phyloP scores from a whole-genome alignment of 2,329 filamentous ascomycete genomes.

The Neoscytalidium dimidiatum region DNA sequence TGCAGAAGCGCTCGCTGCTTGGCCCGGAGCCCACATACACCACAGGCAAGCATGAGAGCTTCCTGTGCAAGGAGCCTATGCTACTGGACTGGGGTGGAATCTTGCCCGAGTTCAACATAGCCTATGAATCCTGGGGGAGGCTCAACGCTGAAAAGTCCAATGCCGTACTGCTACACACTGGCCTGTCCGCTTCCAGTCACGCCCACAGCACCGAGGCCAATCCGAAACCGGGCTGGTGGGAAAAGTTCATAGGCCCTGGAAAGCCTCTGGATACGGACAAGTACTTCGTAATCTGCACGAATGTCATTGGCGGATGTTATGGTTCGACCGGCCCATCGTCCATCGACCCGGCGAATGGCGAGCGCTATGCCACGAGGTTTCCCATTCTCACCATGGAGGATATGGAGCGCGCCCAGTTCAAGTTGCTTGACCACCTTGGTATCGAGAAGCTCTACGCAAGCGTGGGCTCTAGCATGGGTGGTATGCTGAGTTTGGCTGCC shows the following conservation, averaged over 20 bases:
- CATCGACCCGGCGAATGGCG: conserved; percentile 82
- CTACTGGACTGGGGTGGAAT: conserved; percentile 93
- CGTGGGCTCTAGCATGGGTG: conserved; percentile 96
- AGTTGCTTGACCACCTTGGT: conserved; percentile 76
- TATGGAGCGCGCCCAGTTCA: conserved; percentile 96
- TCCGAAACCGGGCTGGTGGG: conserved; percentile 94
- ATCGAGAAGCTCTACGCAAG: conserved; percentile 83
- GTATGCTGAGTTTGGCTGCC: conserved; percentile 93
- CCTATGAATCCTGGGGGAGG: conserved; percentile 89
- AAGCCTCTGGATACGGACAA: conserved; percentile 84
- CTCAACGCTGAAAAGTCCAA: conserved; percentile 82
- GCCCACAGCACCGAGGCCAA: conserved; percentile 89
- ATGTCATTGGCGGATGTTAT: conserved; percentile 94
- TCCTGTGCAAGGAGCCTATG: conserved; percentile 72
- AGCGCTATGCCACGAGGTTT: conserved; percentile 90
- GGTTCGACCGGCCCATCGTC: conserved; percentile 90
- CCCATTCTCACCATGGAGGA: conserved; percentile 95
- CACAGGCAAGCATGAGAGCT: conserved; percentile 77
- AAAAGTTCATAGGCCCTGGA: conserved; percentile 93
- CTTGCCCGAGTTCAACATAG: conserved; percentile 84
- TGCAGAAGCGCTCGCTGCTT: conserved; percentile 66
- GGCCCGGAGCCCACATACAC: conserved; percentile 96
- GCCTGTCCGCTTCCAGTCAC: conserved; percentile 94
- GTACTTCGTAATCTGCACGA: conserved; percentile 94
- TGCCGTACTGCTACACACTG: conserved; percentile 88